Conservation (phyloP, 208 protist genomes). For the Trypanosoma theileri region DNA sequence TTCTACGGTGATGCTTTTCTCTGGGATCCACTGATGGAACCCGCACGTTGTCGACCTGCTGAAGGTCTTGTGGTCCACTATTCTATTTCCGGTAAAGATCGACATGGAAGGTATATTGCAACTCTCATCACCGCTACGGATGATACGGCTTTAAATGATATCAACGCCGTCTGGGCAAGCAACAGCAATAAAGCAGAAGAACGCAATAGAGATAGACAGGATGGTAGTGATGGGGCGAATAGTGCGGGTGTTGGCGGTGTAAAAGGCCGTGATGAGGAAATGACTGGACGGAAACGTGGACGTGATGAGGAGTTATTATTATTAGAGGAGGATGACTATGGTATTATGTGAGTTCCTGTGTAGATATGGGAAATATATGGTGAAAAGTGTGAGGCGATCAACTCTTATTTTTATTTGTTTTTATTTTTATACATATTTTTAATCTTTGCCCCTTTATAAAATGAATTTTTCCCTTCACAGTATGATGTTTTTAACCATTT, state of each 20-base stretch:
- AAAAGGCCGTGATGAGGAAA: slow-evolving; percentile 16
- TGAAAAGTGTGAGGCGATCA: neutral
- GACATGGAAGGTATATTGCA: slow-evolving; percentile 57
- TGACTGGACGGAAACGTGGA: slow-evolving; percentile 38
- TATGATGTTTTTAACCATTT: neutral
- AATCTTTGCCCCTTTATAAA: neutral
- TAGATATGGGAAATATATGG: neutral
- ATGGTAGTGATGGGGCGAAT: slow-evolving; percentile 10
- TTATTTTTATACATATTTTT: slow-evolving; percentile 5
- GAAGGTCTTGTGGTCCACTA: slow-evolving; percentile 53
- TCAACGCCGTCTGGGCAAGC: slow-evolving; percentile 43
- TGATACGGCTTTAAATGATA: slow-evolving; percentile 41
- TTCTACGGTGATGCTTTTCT: slow-evolving; percentile 60
- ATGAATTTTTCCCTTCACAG: neutral
- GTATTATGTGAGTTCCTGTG: slow-evolving; percentile 22
- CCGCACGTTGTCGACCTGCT: slow-evolving; percentile 19
- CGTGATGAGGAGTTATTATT: slow-evolving; percentile 59
- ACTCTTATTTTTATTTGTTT: slow-evolving; percentile 5
- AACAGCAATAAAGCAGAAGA: slow-evolving; percentile 17
- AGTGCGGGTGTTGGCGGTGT: slow-evolving; percentile 12
- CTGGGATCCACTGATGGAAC: slow-evolving; percentile 42
- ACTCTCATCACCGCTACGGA: slow-evolving; percentile 68
- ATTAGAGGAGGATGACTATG: slow-evolving; percentile 37
- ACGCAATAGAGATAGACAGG: slow-evolving; percentile 16
- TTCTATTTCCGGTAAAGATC: slow-evolving; percentile 49